Evolutionary conservation across 2,329 filamentous ascomycete genomes (phyloP), one percentile per base, ranked within the genome.

Genomic region (Diplodia mutila): DNA sequence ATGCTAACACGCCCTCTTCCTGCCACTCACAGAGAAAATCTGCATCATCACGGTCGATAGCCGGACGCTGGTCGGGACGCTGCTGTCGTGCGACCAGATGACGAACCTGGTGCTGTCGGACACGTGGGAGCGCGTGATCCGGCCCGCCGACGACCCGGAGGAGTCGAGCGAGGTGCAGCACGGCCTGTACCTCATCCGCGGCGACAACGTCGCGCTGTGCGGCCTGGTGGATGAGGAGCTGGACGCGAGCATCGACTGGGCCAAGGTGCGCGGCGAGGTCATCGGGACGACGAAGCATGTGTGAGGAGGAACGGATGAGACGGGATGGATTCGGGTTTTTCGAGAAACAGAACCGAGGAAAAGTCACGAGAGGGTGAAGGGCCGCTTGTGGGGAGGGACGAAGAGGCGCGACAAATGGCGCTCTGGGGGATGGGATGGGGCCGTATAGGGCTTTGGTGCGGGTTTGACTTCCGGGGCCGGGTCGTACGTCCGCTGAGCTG

Each of bases 11-110:
- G 11, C 8, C 23, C 11, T 3, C 14, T 32, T 12, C 29, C 42
- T 21, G 75, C 77, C 70, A 9, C 11, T 9, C 34, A 2, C 75
- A 97, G 95, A 97, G 81, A 96, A 93, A 80, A 92, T 98, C 73
- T 86, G 94, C 68, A 90, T 98, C 75, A 87, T 98, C 71, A 98
- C 95, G 32, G 91, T 92, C 73, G 95, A 98, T 80, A 95, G 94
- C 63, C 90, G 94, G 74, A 97, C 92, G 55, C 79, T 85, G 69
- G 78, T 80, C 72, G 95, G 95, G 69, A 94, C 86, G 2, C 88
- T 99, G 65, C 84, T 94, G 59, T 92, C 91, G 53, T 93, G 91
- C 77, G 95, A 99, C 79, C 90, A 97, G 80, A 89, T 91, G 75
- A 98, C 95, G 72, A 99, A 99, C 80, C 83, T 99, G 70, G 93